These are phyloP conservation scores for Apiospora arundinis DNA, from an alignment of 2,329 filamentous ascomycete genomes.

Conservation along the genomic window DNA sequence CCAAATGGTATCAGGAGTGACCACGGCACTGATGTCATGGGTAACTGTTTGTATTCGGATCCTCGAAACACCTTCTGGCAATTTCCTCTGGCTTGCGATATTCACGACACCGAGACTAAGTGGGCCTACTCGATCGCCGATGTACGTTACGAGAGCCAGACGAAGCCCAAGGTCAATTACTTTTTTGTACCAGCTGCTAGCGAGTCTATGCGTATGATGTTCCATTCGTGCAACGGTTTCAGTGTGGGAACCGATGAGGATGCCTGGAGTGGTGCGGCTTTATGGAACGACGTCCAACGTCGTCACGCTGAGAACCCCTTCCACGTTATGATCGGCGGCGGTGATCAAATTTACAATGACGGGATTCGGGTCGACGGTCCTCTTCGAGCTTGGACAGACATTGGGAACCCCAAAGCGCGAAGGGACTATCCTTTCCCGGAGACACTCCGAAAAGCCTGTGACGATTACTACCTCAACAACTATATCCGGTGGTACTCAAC, in stretches of 20 bases:
- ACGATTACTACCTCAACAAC: constrained; percentile 89
- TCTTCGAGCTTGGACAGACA: constrained; percentile 80
- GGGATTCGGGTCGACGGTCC: constrained; percentile 86
- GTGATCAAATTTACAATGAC: constrained; percentile 97
- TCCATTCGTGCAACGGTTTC: constrained; percentile 95
- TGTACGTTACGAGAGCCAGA: constrained; percentile 64
- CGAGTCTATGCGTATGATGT: constrained; percentile 98
- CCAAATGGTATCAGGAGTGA: constrained; percentile 51
- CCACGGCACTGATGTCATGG: constrained; percentile 51
- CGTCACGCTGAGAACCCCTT: constrained; percentile 81
- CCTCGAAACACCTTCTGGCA: constrained; percentile 85
- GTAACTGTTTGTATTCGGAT: constrained; percentile 69
- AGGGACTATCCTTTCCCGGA: constrained; percentile 79
- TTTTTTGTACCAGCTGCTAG: constrained; percentile 87
- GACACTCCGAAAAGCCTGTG: constrained; percentile 80
- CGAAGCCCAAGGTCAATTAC: constrained; percentile 64
- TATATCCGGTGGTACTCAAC: constrained; percentile 85
- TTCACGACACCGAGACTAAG: constrained; percentile 71
- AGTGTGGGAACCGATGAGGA: constrained; percentile 77
- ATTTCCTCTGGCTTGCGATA: constrained; percentile 81
- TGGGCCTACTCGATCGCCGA: constrained; percentile 81
- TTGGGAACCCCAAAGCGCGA: constrained; percentile 83
- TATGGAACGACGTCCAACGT: constrained; percentile 94
- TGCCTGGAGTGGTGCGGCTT: constrained; percentile 85
- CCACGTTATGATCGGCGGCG: constrained; percentile 94